Percentiles rank a stretch among this genome's conserved stretches.
Evolutionary conservation across 108 stramenopile species (phyloP).

Genomic region (Cyclotella distinguenda): DNA sequence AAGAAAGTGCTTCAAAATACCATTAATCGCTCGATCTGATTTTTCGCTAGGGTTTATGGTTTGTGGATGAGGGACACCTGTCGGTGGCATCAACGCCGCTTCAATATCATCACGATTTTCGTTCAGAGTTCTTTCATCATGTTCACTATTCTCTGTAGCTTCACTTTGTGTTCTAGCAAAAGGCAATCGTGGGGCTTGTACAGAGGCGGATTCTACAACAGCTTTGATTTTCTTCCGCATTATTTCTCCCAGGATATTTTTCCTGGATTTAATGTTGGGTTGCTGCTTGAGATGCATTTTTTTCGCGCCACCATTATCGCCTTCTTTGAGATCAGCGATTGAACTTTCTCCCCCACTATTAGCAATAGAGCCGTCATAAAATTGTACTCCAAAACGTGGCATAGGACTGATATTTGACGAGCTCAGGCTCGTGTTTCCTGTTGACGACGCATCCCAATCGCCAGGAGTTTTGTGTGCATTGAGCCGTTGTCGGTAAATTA

Average conservation of each 20-base stretch:
- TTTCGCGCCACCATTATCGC: not conserved
- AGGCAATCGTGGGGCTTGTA: not conserved
- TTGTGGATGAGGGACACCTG: not conserved
- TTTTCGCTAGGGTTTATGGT: not conserved
- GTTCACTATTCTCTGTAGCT: not conserved
- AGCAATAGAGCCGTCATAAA: not conserved
- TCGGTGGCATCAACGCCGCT: conserved; percentile 13
- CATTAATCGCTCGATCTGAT: not conserved
- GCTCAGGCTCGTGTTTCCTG: conserved; percentile 16
- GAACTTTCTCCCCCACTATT: not conserved
- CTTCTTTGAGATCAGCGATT: not conserved
- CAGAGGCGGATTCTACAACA: not conserved
- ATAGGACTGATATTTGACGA: conserved; percentile 28
- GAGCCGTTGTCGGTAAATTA: conserved; percentile 13
- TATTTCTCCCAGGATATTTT: not conserved
- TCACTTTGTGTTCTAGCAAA: not conserved
- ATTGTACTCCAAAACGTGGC: conserved; percentile 21
- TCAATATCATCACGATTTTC: not conserved
- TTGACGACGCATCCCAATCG: conserved; percentile 3
- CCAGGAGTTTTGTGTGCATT: not conserved
- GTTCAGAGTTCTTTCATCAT: not conserved
- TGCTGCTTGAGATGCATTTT: not conserved
- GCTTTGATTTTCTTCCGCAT: conserved; percentile 21
- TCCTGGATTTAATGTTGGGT: not conserved
- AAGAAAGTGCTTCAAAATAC: not conserved